These are phyloP conservation scores for Begonia peltatifolia DNA, from an alignment of 306 rosid genomes.

Conservation along the genomic window DNA sequence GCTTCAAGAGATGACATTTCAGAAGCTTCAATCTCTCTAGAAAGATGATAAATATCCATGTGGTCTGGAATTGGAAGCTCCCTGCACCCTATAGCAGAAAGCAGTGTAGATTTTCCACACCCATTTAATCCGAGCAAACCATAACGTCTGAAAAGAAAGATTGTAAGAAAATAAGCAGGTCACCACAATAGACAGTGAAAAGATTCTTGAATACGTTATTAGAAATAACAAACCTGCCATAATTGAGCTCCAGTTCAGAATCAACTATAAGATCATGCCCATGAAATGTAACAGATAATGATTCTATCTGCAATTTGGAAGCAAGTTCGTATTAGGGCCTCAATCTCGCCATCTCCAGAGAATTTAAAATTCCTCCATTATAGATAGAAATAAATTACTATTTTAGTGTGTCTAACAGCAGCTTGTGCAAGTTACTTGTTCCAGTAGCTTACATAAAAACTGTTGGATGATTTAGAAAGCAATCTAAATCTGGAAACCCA, in stretches of 20 bases:
- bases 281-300: constrained; percentile 87
- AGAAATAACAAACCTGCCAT: constrained; percentile 58
- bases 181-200: neutral
- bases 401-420: too few species aligned
- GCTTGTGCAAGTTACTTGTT: too few species aligned
- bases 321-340: too few species aligned
- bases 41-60: constrained; percentile 89
- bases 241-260: constrained; percentile 87
- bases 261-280: constrained; percentile 94
- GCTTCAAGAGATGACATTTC: constrained; percentile 92
- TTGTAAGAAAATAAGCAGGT: neutral
- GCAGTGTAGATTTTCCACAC: constrained; percentile 91
- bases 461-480: too few species aligned
- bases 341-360: too few species aligned
- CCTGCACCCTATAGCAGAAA: constrained; percentile 62
- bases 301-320: constrained; percentile 58
- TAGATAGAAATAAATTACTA: too few species aligned
- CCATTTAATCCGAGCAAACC: constrained; percentile 96
- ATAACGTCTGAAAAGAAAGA: constrained; percentile 45
- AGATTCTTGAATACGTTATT: neutral
- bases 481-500: too few species aligned
- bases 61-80: constrained; percentile 97
- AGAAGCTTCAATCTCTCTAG: constrained; percentile 92
- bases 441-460: too few species aligned
- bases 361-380: too few species aligned